These are phyloP conservation scores for Hypholoma fasciculare DNA, from an alignment of 768 basidiomycete species.

Conservation along the genomic window DNA sequence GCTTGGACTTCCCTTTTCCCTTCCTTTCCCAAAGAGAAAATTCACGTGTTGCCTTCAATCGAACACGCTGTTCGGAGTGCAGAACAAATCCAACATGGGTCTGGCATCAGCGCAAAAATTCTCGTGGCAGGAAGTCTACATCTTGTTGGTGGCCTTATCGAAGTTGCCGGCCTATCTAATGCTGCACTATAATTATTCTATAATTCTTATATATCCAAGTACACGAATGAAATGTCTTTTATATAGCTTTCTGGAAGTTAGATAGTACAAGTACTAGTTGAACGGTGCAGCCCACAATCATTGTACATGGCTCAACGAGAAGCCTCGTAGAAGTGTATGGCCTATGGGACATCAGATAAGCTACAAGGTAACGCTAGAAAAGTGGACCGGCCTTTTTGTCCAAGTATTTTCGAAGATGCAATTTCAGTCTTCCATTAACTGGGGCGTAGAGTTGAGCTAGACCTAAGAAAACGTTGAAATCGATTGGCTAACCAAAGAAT, in stretches of 20 bases:
- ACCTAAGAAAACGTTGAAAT: slow-evolving; percentile 52
- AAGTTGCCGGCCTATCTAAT: slow-evolving; percentile 82
- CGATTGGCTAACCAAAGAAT: slow-evolving; percentile 46
- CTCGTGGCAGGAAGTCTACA: slow-evolving; percentile 92
- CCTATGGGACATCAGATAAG: slow-evolving; percentile 30
- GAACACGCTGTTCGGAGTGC: slow-evolving; percentile 83
- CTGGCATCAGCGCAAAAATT: slow-evolving; percentile 45
- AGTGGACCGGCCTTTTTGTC: slow-evolving; percentile 48
- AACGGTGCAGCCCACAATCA: no score
- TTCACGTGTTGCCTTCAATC: slow-evolving; percentile 85
- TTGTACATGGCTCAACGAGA: neutral
- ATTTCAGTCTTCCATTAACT: slow-evolving; percentile 31
- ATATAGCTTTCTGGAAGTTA: neutral
- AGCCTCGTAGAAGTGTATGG: slow-evolving; percentile 52
- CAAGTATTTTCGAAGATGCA: slow-evolving; percentile 48
- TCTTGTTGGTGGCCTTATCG: slow-evolving; percentile 91
- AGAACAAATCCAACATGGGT: slow-evolving; percentile 36
- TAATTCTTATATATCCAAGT: no score
- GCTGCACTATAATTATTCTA: slow-evolving; percentile 48
- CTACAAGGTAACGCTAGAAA: neutral
- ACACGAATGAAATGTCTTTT: no score
- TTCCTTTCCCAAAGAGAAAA: slow-evolving; percentile 53
- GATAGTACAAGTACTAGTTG: neutral
- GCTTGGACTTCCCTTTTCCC: slow-evolving; percentile 73
- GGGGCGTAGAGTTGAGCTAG: slow-evolving; percentile 35